Conservation (phyloP, 2,329 filamentous ascomycete genomes). For the Escovopsis sp. region DNA sequence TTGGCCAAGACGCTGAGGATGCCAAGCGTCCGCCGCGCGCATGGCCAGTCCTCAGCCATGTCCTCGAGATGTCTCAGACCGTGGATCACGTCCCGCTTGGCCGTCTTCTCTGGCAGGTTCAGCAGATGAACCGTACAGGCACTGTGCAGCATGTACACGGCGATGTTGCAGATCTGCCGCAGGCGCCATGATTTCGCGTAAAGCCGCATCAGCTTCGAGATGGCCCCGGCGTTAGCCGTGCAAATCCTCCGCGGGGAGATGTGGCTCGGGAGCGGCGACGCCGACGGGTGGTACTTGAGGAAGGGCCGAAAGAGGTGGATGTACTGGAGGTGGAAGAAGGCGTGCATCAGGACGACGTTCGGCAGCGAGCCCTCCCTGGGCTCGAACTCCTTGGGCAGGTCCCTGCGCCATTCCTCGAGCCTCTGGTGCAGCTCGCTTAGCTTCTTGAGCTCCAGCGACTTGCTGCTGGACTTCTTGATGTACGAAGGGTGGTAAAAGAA, state of each 20-base stretch:
- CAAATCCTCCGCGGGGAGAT: constrained; percentile 85
- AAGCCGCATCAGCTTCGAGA: constrained; percentile 84
- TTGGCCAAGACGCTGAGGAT: constrained; percentile 72
- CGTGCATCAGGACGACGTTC: constrained; percentile 67
- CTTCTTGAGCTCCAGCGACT: constrained; percentile 77
- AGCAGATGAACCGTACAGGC: constrained; percentile 90
- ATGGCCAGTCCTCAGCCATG: constrained; percentile 89
- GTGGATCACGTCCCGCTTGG: constrained; percentile 76
- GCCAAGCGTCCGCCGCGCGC: constrained; percentile 67
- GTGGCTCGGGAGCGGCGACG: constrained; percentile 70
- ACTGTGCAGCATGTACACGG: constrained; percentile 87
- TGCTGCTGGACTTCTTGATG: constrained; percentile 49
- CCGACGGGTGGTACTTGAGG: constrained; percentile 69
- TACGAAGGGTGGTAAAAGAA: constrained; percentile 80
- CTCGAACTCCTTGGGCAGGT: constrained; percentile 73
- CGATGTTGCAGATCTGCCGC: constrained; percentile 89
- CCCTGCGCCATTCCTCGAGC: constrained; percentile 76
- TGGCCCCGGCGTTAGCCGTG: constrained; percentile 73
- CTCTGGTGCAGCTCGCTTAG: constrained; percentile 82
- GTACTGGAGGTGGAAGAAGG: constrained; percentile 94
- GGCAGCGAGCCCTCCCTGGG: constrained; percentile 79
- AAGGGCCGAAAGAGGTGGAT: constrained; percentile 94
- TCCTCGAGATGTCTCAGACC: constrained; percentile 86
- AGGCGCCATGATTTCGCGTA: constrained; percentile 89
- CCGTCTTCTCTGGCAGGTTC: constrained; percentile 84